Evolutionary conservation across 352 stramenopile species (phyloP), one percentile per base, ranked within the genome.

Genomic region (Phytophthora parvispora): DNA sequence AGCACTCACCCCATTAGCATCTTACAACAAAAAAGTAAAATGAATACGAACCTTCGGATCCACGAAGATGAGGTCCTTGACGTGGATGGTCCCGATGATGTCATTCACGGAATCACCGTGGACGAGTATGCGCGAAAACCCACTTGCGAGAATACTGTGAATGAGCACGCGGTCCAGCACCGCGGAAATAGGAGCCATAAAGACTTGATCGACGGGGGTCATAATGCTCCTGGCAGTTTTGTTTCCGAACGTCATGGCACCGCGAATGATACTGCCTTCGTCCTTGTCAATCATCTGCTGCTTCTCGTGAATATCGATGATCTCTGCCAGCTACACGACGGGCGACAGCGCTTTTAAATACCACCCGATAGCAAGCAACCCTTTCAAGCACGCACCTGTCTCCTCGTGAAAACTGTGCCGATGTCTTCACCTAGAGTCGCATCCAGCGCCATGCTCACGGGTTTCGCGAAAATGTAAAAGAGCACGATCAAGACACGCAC

Each of bases 41-140:
- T 4, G 3, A 27, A 32, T 50, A 67, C 91, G 60, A 72, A 99
- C 97, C 78, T 99, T 98, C 12, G 97, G 97, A 75, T 99, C 97
- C 18, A 99, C 86, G 51, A 99, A 99, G 61, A 99, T 99, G 13
- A 99, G 89, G 70, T 99, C 98, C 69, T 99, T 99, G 50, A 99
- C 96, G 73, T 99, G 95, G 25, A 99, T 89, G n/a, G 99, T 84
- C 18, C 98, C 97, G 51, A 99, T 88, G 38, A 99, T 93, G 71
- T 99, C 97, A 73, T 97, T 91, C 32, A 86, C 60, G 43, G 80
- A 88, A 29, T 77, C 40, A 20, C 84, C 86, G 31, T 94, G 83
- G 4, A 99, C 87, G 13, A 98, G 97, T 60, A 99, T 98, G 42
- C 98, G 89, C 42, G 85, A 98, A 83, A 98, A 99, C 12, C 98